A percentile compares a stretch with the other conserved stretches of the same genome.
These are phyloP conservation scores for Trametes hirsuta DNA, from an alignment of 1,284 basidiomycete species.

Conservation along the genomic window DNA sequence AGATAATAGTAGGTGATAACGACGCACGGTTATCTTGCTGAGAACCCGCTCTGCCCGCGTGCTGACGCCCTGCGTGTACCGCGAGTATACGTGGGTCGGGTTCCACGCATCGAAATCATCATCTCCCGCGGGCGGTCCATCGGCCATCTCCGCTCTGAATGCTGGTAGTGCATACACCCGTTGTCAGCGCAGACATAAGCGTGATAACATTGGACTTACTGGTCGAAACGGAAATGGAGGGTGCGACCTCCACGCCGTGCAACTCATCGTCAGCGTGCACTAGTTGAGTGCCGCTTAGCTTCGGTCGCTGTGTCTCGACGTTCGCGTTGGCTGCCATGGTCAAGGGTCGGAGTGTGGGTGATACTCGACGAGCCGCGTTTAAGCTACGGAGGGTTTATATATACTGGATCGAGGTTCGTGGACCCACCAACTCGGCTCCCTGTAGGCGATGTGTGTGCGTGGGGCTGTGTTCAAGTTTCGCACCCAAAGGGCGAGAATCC, in stretches of 20 bases:
- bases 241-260: slow-evolving; percentile 53
- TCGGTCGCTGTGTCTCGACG: slow-evolving; percentile 13
- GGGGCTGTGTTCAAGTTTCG: no score
- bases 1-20: not conserved
- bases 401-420: no score
- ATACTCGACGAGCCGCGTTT: no score
- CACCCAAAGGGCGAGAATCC: no score
- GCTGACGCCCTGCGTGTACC: slow-evolving; percentile 66
- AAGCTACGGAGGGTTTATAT: no score
- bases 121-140: slow-evolving; percentile 26
- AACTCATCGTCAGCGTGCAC: slow-evolving; percentile 58
- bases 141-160: slow-evolving; percentile 48
- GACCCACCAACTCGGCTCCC: no score
- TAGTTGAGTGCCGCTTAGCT: slow-evolving; percentile 54
- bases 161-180: slow-evolving; percentile 37
- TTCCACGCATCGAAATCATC: slow-evolving; percentile 46
- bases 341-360: no score
- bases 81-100: slow-evolving; percentile 68
- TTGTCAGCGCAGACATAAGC: not conserved
- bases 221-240: slow-evolving; percentile 68
- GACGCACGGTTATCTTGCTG: slow-evolving; percentile 62
- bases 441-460: no score
- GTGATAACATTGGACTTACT: slow-evolving; percentile 44
- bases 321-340: slow-evolving; percentile 33
- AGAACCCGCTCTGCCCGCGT: slow-evolving; percentile 71